Conservation (phyloP, 306 rosid species). For the Morella rubra region DNA sequence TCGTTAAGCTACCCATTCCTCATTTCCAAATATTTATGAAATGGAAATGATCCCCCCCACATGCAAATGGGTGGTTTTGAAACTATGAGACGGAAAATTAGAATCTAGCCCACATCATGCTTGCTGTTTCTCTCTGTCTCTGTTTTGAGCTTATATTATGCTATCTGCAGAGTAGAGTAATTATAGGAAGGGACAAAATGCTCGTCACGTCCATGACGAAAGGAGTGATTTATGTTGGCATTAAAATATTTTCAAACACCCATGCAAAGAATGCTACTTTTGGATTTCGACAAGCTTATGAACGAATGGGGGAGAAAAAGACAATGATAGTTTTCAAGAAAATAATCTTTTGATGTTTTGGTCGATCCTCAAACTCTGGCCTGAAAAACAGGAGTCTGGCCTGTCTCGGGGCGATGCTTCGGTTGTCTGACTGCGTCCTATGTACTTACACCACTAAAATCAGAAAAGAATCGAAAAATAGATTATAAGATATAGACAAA, state of each 20-base stretch:
- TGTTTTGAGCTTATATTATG: not conserved
- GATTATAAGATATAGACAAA: not conserved
- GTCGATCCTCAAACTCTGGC: slow-evolving; percentile 28
- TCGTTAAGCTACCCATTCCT: no score
- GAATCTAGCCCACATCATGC: no score
- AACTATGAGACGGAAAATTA: no score
- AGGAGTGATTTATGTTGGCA: not conserved
- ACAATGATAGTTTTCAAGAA: not conserved
- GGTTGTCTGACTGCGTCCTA: slow-evolving; percentile 42
- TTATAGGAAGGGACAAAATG: slow-evolving; percentile 16
- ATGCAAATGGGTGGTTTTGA: no score
- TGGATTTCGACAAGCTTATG: not conserved
- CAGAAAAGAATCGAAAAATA: not conserved
- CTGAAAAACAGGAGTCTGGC: slow-evolving; percentile 21
- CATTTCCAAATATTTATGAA: no score
- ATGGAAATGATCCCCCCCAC: no score
- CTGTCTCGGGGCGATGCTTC: slow-evolving; percentile 37
- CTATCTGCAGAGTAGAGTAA: not conserved
- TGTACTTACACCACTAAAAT: slow-evolving; percentile 57
- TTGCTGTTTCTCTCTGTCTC: no score
- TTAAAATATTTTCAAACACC: not conserved
- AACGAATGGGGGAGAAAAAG: not conserved
- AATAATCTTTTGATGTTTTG: slow-evolving; percentile 44
- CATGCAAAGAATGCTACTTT: not conserved
- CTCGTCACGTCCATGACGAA: slow-evolving; percentile 40